phyloP scores from a whole-genome alignment of 2,329 filamentous ascomycete species.

The Hymenoscyphus albidus region DNA sequence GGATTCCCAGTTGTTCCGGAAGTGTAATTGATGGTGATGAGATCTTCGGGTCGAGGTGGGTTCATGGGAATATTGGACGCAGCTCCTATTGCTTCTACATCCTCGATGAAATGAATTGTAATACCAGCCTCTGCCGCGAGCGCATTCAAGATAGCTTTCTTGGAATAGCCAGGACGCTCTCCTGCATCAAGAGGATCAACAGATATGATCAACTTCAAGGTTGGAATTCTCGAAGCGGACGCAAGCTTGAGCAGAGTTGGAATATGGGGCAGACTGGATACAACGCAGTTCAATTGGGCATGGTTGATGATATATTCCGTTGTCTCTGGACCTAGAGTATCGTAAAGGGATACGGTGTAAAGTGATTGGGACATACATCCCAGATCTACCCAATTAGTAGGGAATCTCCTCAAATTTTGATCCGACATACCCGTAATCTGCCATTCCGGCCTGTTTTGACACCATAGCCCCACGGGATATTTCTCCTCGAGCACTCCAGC shows the following conservation, averaged over 20 bases:
- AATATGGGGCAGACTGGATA: slow-evolving; percentile 76
- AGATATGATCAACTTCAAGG: slow-evolving; percentile 82
- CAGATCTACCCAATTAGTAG: slow-evolving; percentile 57
- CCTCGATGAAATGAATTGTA: slow-evolving; percentile 70
- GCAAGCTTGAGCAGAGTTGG: slow-evolving; percentile 75
- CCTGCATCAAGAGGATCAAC: slow-evolving; percentile 79
- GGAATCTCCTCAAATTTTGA: neutral
- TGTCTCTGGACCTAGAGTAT: slow-evolving; percentile 86
- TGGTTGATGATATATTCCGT: slow-evolving; percentile 97
- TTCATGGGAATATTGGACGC: slow-evolving; percentile 66
- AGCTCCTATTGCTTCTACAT: slow-evolving; percentile 78
- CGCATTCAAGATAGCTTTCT: slow-evolving; percentile 70
- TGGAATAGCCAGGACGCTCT: slow-evolving; percentile 73
- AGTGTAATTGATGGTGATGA: slow-evolving; percentile 88
- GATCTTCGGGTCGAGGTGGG: slow-evolving; percentile 69
- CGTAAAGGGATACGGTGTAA: slow-evolving; percentile 90
- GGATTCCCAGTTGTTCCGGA: slow-evolving; percentile 80
- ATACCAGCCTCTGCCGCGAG: slow-evolving; percentile 73
- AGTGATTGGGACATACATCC: slow-evolving; percentile 83
- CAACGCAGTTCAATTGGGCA: slow-evolving; percentile 69
- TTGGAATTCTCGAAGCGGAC: slow-evolving; percentile 59
- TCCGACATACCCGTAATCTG: slow-evolving; percentile 64
- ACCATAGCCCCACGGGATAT: slow-evolving; percentile 79
- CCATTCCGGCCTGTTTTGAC: slow-evolving; percentile 85
- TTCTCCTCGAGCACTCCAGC: slow-evolving; percentile 63